Base-by-base conservation (phyloP, 2,329 filamentous ascomycete genomes). In the Fusarium cyanostomum region DNA sequence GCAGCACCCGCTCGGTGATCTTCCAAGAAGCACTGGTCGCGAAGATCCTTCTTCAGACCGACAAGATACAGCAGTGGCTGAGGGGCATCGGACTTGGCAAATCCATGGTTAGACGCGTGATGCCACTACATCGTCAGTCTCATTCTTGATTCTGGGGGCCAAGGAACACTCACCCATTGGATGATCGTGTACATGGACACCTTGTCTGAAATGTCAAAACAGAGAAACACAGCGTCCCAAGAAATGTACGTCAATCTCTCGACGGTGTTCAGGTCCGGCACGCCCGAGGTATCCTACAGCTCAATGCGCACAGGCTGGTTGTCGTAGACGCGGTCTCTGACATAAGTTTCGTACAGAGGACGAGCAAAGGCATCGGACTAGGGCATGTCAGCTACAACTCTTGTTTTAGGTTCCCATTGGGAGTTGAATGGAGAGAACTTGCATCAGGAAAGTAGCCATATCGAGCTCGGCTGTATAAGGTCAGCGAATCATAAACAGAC, bases 261-360 rank as follows among this genome's bases (percentile, higher is more conserved):
- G 7, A 79, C 71, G 2, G 70, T 75, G 42, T 71, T 72, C 30
- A 79, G 67, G 39, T 79, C 77, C 3, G 74, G 72, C 21, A 74
- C 72, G 63, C 77, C 77, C 24, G 77, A 79, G 60, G 75, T 79
- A 56, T 79, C 77, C 77, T 75, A 79, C 54, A 78, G 52, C 67
- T 79, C 77, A 45, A 76, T 59, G 55, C 67, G 68, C 2, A 68
- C 70, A 38, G 69, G 65, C 33, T 70, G 64, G 26, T 53, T 59
- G 38, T 72, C 35, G 56, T 71, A 73, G 3, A 59, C 31, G 12
- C 68, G 61, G 12, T 74, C 66, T 28, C 65, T 70, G 37, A 66
- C 62, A 52, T 78, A 79, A 0, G 72, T 75, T 48, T 79, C 77
- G 39, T 75, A 79, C 28, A 69, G 49, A 1, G 76, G 75, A 21